Evolutionary conservation across 176 grass and related monocot genomes (phyloP), one percentile per base, ranked within the genome.

Genomic region (Aegilops sharonensis): DNA sequence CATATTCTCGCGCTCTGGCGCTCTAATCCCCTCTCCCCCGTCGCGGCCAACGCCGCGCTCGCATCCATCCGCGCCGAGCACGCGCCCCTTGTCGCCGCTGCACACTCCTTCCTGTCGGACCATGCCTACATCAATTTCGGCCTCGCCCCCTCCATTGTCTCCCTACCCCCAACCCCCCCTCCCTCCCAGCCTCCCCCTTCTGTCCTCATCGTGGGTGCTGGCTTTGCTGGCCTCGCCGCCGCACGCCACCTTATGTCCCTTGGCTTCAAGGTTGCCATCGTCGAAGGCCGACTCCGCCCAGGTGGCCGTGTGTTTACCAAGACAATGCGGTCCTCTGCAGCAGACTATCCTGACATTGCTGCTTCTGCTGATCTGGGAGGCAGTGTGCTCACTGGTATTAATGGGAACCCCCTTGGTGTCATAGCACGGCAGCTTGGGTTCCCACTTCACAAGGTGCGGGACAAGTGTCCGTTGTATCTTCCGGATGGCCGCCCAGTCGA

Each of bases 311-410:
- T 98, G 32, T 94, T 94, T 84, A 98, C 97, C 9, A 95, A 94
- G 88, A 88, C 79, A 11, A 94, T 95, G 96, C 32, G 75, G n/a
- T 95, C 92, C 77, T 93, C 84, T 36, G 87, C 92, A 17, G 87
- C 79, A 30, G 90, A 93, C 13, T 75, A 89, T 36, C 82, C 93
- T 68, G 57, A 87, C 75, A 81, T 83, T 30, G 78, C 78, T 42
- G 97, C 94, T 30, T 86, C 97, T 73, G 97, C 91, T 59, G 97
- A 98, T 78, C 97, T 98, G 66, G 97, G 97, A 47, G 97, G 97
- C 48, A 98, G 96, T 42, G 96, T 98, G 64, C 96, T 98, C 65
- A 98, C 96, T 9, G 97, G 97, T 66, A 95, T 98, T 75, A 98
- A 98, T 31, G 97, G 97, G 18, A 98, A 98, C 21, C 97, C 97